These are phyloP conservation scores for Podospora didyma DNA, from an alignment of 495 filamentous ascomycete genomes.

Conservation along the genomic window DNA sequence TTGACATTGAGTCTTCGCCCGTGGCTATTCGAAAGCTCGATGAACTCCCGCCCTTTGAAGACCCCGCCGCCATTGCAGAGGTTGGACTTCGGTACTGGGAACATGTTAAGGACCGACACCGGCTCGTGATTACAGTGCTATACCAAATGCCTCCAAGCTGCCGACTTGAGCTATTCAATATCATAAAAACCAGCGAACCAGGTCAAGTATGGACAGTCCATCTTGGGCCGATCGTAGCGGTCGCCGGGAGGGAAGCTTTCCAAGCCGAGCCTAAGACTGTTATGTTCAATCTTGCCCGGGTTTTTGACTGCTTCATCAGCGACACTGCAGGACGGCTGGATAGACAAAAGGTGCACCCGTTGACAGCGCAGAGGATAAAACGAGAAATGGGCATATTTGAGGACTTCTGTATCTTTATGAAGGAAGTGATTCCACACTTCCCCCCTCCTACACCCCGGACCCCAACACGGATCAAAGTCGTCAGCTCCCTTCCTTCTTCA, in stretches of 20 bases:
- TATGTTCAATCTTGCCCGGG: constrained; percentile 8
- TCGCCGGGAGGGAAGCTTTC: too few species aligned
- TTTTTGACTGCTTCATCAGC: constrained; percentile 23
- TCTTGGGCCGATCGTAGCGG: constrained; percentile 9
- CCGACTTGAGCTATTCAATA: constrained; percentile 2
- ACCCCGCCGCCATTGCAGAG: constrained; percentile 14
- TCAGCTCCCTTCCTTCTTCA: too few species aligned
- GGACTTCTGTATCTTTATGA: constrained; percentile 16
- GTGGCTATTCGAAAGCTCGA: not conserved
- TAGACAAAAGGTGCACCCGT: not conserved
- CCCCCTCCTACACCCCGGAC: not conserved
- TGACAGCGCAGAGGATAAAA: constrained; percentile 7
- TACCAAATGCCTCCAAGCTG: constrained; percentile 4
- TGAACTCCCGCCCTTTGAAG: constrained; percentile 7
- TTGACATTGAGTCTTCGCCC: constrained; percentile 15
- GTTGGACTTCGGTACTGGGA: constrained; percentile 20
- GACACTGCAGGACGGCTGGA: constrained; percentile 3
- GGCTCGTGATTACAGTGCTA: constrained; percentile 23
- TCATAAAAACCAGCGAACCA: constrained; percentile 1
- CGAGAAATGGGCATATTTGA: not conserved
- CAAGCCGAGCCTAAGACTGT: not conserved
- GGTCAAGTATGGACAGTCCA: constrained; percentile 18
- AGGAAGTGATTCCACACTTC: constrained; percentile 12
- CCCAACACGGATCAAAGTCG: constrained; percentile 5
- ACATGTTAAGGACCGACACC: constrained; percentile 13